phyloP scores from a whole-genome alignment of 768 basidiomycete genomes.

The Mrakia blollopis region DNA sequence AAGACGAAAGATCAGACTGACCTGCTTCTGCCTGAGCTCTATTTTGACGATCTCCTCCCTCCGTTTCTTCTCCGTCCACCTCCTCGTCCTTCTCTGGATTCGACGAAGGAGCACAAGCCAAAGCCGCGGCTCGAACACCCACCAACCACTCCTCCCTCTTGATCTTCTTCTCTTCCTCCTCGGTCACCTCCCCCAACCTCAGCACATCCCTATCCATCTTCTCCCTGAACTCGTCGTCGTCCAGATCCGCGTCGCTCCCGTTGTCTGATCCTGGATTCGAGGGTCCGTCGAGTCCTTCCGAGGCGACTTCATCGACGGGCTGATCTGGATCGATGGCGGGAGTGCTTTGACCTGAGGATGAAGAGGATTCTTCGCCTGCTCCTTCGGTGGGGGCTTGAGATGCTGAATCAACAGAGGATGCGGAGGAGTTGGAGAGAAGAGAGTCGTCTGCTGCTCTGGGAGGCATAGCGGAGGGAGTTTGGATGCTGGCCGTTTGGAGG shows the following conservation, averaged over 20 bases:
- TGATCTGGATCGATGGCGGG: not conserved
- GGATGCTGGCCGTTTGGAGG: too few relatives aligned
- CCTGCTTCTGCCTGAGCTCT: not conserved
- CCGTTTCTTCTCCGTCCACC: slow-evolving; percentile 2
- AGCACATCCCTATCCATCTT: slow-evolving; percentile 10
- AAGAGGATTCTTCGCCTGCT: not conserved
- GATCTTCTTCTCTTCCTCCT: slow-evolving; percentile 5
- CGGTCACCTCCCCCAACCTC: slow-evolving; percentile 14
- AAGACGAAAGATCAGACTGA: not conserved
- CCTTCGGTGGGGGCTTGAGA: too few relatives aligned
- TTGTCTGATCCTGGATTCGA: not conserved
- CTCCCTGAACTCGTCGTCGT: not conserved
- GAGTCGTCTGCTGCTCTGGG: not conserved
- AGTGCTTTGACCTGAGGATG: not conserved
- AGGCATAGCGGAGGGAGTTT: too few relatives aligned
- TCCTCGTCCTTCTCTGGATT: not conserved
- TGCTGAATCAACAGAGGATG: not conserved
- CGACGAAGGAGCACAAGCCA: not conserved
- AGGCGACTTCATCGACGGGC: not conserved
- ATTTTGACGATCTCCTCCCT: not conserved
- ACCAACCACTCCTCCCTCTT: slow-evolving; percentile 9
- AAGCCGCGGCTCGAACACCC: not conserved
- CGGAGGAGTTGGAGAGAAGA: slow-evolving; percentile 8
- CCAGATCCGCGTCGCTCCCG: not conserved
- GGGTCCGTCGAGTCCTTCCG: not conserved